Percentiles rank a stretch among this genome's conserved stretches.
Evolutionary conservation across 2,329 filamentous ascomycete species (phyloP).

Genomic region (Trichoderma sp.): DNA sequence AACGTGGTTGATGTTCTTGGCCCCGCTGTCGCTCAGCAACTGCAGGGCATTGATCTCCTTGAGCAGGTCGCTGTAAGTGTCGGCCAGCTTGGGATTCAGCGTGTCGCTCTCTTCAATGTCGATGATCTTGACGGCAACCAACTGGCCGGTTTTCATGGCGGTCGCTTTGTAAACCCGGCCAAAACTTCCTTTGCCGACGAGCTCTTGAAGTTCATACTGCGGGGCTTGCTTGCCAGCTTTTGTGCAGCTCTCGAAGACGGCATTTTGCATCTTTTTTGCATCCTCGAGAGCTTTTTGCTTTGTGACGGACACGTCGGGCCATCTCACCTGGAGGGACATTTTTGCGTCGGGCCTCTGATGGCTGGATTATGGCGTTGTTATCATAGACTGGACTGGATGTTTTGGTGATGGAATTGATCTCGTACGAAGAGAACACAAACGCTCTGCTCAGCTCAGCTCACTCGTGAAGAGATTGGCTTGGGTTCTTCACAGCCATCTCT

Average conservation of each 20-base stretch:
- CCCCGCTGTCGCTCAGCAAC: constrained; percentile 70
- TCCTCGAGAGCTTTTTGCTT: constrained; percentile 66
- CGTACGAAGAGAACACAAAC: neutral
- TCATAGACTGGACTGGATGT: neutral
- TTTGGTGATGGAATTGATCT: neutral
- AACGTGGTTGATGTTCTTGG: constrained; percentile 78
- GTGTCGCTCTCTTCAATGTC: constrained; percentile 78
- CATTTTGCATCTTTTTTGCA: constrained; percentile 68
- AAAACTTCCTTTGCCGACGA: constrained; percentile 75
- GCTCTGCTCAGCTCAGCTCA: neutral
- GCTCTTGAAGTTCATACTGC: constrained; percentile 67
- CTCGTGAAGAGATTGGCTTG: neutral
- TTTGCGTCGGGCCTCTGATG: neutral
- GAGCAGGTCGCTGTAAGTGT: constrained; percentile 69
- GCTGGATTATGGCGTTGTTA: neutral
- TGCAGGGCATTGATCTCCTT: constrained; percentile 71
- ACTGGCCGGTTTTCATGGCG: constrained; percentile 45
- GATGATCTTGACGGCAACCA: constrained; percentile 80
- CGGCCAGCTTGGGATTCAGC: constrained; percentile 62
- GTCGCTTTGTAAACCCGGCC: constrained; percentile 72
- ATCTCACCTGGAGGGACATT: constrained; percentile 48
- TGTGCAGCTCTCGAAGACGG: constrained; percentile 62
- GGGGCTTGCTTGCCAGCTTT: constrained; percentile 62
- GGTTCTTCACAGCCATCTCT: neutral
- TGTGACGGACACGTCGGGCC: constrained; percentile 47